Base-by-base conservation (phyloP, 1,139 yeast species). In the Insectozyma bohioensis region DNA sequence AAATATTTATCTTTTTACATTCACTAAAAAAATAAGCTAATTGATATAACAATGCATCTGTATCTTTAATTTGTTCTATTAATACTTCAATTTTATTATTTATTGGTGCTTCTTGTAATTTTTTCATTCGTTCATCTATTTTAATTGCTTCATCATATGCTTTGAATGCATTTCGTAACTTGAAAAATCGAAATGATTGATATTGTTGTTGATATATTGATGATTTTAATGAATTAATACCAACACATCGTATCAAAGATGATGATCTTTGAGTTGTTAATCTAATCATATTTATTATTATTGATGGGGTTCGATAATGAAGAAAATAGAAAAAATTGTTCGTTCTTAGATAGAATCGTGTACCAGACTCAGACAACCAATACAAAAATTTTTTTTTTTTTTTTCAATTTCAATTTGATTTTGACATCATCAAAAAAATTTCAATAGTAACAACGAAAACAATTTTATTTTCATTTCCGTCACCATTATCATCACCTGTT, bases 1-100 rank as follows among this genome's bases (percentile, higher is more conserved):
- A 46, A 12, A 68, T 61, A 3, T 69, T 72, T 4, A 66, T 40
- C 28, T 49, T 47, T 20, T 50, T 41, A 29, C 70, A 58, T 39
- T 64, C 65, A 13, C 40, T 42, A 34, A 65, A 64, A 42, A 67
- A 66, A 11, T 53, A 42, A 19, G 61, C 50, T 22, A 68, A 43
- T 15, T 63, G 45, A 29, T 44, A 52, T 17, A 63, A 49, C 11
- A 67, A 46, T 36, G 64, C 72, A 2, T 59, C 57, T n/a, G 53
- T 50, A 12, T 39, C 45, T 6, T 45, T 40, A n/a, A 67, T 56
- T n/a, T 45, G 35, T 2, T 37, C 35, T 30, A 68, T 38, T 8
- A 69, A 45, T 27, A 51, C 45, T 2, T 39, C 40, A n/a, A 30
- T 26, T 22, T 41, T 40, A 4, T 8, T 28, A 6, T 26, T 19